A percentile compares a stretch with the other conserved stretches of the same genome.
Evolutionary conservation across 106 monocot species (phyloP).

Genomic region (Xerophyta viscosa): DNA sequence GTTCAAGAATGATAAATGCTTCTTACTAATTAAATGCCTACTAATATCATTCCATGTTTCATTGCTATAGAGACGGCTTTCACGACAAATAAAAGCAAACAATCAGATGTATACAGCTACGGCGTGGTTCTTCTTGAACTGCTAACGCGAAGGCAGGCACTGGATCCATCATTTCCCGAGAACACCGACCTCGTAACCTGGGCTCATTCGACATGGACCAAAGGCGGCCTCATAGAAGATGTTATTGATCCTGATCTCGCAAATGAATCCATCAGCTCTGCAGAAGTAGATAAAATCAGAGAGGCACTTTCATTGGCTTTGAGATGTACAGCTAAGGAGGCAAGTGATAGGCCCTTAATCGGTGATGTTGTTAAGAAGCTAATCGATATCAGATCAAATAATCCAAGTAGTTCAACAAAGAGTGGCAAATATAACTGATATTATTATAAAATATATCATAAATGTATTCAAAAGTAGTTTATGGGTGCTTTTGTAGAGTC

Average conservation of each 20-base stretch:
- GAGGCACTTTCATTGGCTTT: slow-evolving; percentile 45
- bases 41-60: no score
- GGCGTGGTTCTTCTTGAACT: slow-evolving; percentile 79
- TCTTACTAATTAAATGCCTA: no score
- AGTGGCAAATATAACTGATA: background rate
- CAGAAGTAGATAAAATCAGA: slow-evolving; percentile 28
- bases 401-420: background rate
- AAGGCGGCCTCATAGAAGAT: slow-evolving; percentile 13
- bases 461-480: no score
- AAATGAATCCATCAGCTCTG: slow-evolving; percentile 30
- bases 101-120: slow-evolving; percentile 91
- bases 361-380: slow-evolving; percentile 49
- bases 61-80: slow-evolving; percentile 56
- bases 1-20: no score
- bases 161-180: slow-evolving; percentile 50
- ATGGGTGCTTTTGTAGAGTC: no score
- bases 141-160: slow-evolving; percentile 51
- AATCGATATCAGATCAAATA: slow-evolving; percentile 25
- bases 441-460: no score
- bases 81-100: slow-evolving; percentile 49
- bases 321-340: slow-evolving; percentile 31
- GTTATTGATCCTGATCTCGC: slow-evolving; percentile 41
- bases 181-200: slow-evolving; percentile 50
- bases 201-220: slow-evolving; percentile 38
- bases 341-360: slow-evolving; percentile 51